Base-by-base conservation (phyloP, 176 grass and related monocot species). In the Raddia guianensis region DNA sequence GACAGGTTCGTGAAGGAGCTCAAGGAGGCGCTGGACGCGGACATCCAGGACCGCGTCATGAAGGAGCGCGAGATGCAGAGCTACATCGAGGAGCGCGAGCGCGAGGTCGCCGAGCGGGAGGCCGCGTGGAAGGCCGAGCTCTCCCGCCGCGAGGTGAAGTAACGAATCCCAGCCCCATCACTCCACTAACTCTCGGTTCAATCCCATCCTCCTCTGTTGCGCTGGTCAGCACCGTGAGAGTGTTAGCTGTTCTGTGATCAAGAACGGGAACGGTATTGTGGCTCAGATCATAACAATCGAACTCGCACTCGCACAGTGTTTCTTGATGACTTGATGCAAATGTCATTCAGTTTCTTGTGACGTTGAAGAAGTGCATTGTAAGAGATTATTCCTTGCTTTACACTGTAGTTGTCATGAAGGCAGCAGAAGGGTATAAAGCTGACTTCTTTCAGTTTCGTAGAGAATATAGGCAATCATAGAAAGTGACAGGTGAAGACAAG, bases 101-200 rank as follows among this genome's bases (percentile, higher is more conserved):
- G 96, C 65, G 96, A 99, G 89, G 96, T 99, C 83, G 90, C 96
- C 75, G 96, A 99, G 86, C 52, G 96, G 67, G 96, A 99, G 84
- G 92, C 96, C 40, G 92, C 96, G 16, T 99, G 96, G 92, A 99
- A 99, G 56, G 96, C 96, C 32, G 96, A 99, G 58, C 96, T 99
- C 63, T 99, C 96, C 42, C 96, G 96, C 20, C 92, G 96, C 46
- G 96, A 99, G 92, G 96, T 99, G 96, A 99, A 90, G 96, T 99
- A 69, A 87, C 90, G 12, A 12, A n/a, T 6, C 80, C 72, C 12
- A 32, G 20, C 8, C 62, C 40, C 45, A 48, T 70, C 11, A 16
- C 32, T 47, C 15, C 33, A n/a, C 49, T 46, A 16, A 15, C 60
- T 43, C 45, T 61, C 9, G 5, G 16, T 51, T 50, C 47, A 37